phyloP scores from a whole-genome alignment of 148 eudicot genomes.

The Rhododendron molle region DNA sequence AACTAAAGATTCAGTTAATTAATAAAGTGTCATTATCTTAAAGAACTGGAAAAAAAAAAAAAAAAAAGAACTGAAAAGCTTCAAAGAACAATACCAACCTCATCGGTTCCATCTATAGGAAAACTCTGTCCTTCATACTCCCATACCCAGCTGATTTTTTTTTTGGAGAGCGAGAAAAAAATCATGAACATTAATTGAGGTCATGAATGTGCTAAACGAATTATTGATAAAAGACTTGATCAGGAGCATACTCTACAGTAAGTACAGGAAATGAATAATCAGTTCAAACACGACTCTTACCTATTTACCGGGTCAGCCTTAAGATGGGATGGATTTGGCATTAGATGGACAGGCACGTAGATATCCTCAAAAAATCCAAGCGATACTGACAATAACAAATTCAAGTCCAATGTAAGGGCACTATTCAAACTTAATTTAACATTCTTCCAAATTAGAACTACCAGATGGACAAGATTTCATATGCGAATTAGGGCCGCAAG shows the following conservation, averaged over 20 bases:
- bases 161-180: conserved; percentile 9
- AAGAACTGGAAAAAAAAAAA: not conserved
- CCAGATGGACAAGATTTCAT: not conserved
- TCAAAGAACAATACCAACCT: conserved; percentile 37
- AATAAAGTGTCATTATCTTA: not conserved
- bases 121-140: conserved; percentile 23
- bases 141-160: conserved; percentile 53
- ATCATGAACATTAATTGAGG: not conserved
- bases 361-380: conserved; percentile 90
- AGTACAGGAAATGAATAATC: not conserved
- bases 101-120: conserved; percentile 37
- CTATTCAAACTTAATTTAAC: not conserved
- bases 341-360: conserved; percentile 46
- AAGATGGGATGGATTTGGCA: conserved; percentile 44
- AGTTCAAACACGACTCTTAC: conserved; percentile 38
- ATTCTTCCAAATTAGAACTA: not conserved
- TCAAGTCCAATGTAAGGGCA: conserved; percentile 8
- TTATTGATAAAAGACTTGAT: not conserved
- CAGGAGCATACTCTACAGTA: not conserved
- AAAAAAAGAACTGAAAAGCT: not conserved
- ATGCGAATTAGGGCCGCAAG: not conserved
- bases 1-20: not conserved
- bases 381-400: conserved; percentile 49
- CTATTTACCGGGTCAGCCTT: conserved; percentile 38
- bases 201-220: not conserved